Base-by-base conservation (phyloP, 176 grass and related monocot genomes). In the Carex cristatella region DNA sequence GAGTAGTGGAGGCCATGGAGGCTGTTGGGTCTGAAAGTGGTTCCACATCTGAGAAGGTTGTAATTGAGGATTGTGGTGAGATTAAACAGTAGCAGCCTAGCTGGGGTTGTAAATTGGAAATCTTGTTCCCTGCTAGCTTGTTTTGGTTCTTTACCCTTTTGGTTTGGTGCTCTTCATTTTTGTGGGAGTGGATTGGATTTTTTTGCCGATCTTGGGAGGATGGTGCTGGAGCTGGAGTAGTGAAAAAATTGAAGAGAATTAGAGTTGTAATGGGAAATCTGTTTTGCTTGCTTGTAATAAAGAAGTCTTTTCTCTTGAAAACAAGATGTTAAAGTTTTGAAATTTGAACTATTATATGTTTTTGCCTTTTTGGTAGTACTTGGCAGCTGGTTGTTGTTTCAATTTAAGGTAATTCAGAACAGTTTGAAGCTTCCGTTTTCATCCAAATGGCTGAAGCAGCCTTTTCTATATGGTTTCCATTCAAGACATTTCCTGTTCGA, bases 21-120 rank as follows among this genome's bases (percentile, higher is more conserved):
- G 61, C 15, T 0, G 91, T 89, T 30, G 94, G 94, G 2, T 85
- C 86, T 3, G 7, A 16, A 27, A 37, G 51, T 10, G 94, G 94
- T 19, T 5, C 27, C 18, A 88, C 94, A 2, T 72, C 81, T 1
- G 5, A 89, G 79, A 33, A 10, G 2, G 94, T 95, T 1, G 7
- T 87, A 49, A 95, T 95, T 23, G 89, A 89, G n/a, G 91, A 93
- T 68, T 91, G 91, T 3, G 94, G 94, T 11, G 83, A 93, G 84
- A 64, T 95, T 32, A 68, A 69, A 53, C 42, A 83, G 23, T 65
- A 42, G 23, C 23, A 23, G 23, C 23, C 23, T 23, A 23, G 65
- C 8, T 7, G 13, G 61, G 42, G 40, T 83, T 65, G 62, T 63
- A 31, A 32, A 55, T 46, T 69, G 0, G 60, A 54, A 35, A 56